Evolutionary conservation across 2,329 filamentous ascomycete species (phyloP), one percentile per base, ranked within the genome.

Genomic region (Exophiala spinifera): DNA sequence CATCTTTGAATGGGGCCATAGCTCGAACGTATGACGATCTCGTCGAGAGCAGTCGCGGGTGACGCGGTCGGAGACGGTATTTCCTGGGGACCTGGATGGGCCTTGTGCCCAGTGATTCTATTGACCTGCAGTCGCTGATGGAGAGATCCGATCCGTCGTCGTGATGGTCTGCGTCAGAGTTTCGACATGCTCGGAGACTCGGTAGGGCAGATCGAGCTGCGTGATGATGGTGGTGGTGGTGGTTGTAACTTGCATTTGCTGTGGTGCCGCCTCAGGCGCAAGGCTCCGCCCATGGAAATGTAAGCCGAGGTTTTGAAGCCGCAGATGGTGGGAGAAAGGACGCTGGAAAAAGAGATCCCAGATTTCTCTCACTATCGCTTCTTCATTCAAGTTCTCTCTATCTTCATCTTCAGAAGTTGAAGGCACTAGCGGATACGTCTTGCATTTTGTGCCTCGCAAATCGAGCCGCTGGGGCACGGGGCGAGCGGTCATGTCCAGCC

Each of bases 221-320:
- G 57, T 57, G 4, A 60, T 51, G 6, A 39, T 51, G n/a, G 46
- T n/a, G n/a, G n/a, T n/a, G n/a, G n/a, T n/a, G n/a, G n/a, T n/a
- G n/a, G n/a, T n/a, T n/a, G n/a, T n/a, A n/a, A n/a, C n/a, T 42
- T 5, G 20, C 48, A 20, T 40, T 43, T 8, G 34, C 51, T 15
- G 50, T 57, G 8, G 42, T 50, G 5, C 50, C 50, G 20, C 51
- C 45, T 49, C 54, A 53, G 13, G 49, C 53, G 36, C 54, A 57
- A 25, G 57, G 57, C 34, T n/a, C 57, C 51, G 10, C 45, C 51
- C 6, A 50, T 60, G 20, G 50, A 57, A 13, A 60, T 46, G 50
- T 51, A 60, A 7, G 46, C 33, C 42, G 47, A 60, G n/a, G 54
- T 57, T 21, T 42, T 53, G 23, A 48, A 55, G 15, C 28, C 34